Evolutionary conservation across 148 eudicot genomes (phyloP), one percentile per base, ranked within the genome.

Genomic region (Suaeda aralocaspica): DNA sequence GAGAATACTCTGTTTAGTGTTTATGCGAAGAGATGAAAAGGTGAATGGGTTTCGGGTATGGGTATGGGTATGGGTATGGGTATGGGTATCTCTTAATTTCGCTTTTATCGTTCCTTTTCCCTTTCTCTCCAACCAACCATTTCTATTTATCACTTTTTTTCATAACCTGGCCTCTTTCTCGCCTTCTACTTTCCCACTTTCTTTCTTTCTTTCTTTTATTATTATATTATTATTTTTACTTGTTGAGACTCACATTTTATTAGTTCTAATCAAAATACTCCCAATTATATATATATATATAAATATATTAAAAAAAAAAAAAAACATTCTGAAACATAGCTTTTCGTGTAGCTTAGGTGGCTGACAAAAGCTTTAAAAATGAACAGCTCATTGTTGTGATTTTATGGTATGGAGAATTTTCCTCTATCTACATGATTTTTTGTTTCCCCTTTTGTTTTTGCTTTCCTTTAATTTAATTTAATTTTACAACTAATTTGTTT

Each of bases 271-370:
- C n/a, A n/a, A n/a, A n/a, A n/a, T n/a, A n/a, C n/a, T n/a, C n/a
- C n/a, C n/a, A n/a, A n/a, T n/a, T n/a, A n/a, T n/a, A n/a, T n/a
- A n/a, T n/a, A n/a, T n/a, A n/a, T n/a, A n/a, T n/a, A n/a, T n/a
- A n/a, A n/a, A n/a, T n/a, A n/a, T n/a, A n/a, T n/a, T n/a, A n/a
- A n/a, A n/a, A 55, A 11, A 61, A 34, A 34, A 36, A 3, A 58
- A 61, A 21, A 26, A 68, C 53, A 64, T 69, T 69, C 68, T 44
- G 77, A 72, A 73, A 63, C 64, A 74, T 81, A 82, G 78, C 85
- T 70, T 88, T 86, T 86, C 72, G 84, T 74, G 88, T 77, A 69
- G 79, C 80, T 74, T 44, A 69, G 81, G 84, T 89, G 90, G 88
- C 86, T 83, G 81, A 77, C 92, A 88, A 80, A 68, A 86, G 78